Conservation (phyloP, 2,329 filamentous ascomycete genomes). For the Basipetospora chlamydospora region DNA sequence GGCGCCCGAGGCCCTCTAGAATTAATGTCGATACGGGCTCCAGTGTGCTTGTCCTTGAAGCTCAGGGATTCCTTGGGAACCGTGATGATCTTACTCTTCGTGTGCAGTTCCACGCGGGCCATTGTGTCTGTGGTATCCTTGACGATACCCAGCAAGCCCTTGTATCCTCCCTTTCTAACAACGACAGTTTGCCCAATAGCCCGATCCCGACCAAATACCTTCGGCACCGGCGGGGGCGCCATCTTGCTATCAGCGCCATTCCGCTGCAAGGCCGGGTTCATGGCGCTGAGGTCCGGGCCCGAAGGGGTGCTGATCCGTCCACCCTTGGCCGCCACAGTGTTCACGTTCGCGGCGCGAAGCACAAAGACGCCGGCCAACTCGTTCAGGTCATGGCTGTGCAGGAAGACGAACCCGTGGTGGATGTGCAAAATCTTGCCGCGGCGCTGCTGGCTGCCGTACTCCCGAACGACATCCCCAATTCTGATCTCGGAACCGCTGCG, state of each 20-base stretch:
- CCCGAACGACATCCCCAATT: conserved; percentile 81
- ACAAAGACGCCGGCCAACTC: conserved; percentile 89
- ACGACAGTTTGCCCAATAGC: conserved; percentile 85
- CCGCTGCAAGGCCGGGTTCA: conserved; percentile 81
- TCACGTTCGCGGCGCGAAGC: conserved; percentile 69
- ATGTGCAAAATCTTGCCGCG: conserved; percentile 88
- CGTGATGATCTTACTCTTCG: conserved; percentile 82
- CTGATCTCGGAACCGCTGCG: conserved; percentile 87
- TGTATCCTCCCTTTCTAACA: conserved; percentile 75
- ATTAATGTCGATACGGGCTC: conserved; percentile 61
- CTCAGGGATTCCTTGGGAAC: conserved; percentile 69
- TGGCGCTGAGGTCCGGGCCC: conserved; percentile 68
- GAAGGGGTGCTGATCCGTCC: conserved; percentile 52
- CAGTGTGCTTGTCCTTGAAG: conserved; percentile 73
- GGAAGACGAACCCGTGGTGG: conserved; percentile 80
- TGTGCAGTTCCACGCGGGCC: conserved; percentile 84
- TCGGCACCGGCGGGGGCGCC: conserved; percentile 48
- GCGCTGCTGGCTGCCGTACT: conserved; percentile 71
- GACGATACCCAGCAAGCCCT: conserved; percentile 86
- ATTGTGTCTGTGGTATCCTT: conserved; percentile 82
- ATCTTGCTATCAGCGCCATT: conserved; percentile 27
- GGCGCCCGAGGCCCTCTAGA: conserved; percentile 24
- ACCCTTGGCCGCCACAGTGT: conserved; percentile 87
- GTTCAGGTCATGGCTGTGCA: conserved; percentile 68
- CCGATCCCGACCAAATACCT: conserved; percentile 65